These are phyloP conservation scores for Leptosphaerulina australis DNA, from an alignment of 2,329 filamentous ascomycete species.

Conservation along the genomic window DNA sequence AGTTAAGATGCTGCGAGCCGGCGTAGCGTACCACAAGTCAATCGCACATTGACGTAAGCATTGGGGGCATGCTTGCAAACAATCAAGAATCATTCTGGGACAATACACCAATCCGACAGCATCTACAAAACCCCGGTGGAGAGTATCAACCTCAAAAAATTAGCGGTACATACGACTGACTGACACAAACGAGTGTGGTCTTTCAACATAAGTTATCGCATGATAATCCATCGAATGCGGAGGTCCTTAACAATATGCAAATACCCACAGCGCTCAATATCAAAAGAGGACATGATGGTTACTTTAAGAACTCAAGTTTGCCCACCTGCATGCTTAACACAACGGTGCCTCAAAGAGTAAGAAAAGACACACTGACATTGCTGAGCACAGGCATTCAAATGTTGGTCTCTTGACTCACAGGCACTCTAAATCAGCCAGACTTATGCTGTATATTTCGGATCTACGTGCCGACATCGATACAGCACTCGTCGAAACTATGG, in stretches of 20 bases:
- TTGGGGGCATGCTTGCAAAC: not conserved
- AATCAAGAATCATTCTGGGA: not conserved
- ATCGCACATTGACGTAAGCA: not conserved
- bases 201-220: no score
- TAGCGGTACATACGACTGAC: no score
- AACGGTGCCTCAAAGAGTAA: not conserved
- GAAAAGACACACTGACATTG: not conserved
- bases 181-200: no score
- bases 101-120: not conserved
- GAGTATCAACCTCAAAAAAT: no score
- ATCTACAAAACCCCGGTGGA: no score
- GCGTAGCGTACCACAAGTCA: slow-evolving; percentile 6
- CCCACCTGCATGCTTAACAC: no score
- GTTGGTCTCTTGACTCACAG: not conserved
- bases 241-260: no score
- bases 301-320: no score
- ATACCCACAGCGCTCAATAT: no score
- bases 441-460: slow-evolving; percentile 2
- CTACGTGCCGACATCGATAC: slow-evolving; percentile 2
- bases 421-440: not conserved
- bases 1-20: slow-evolving; percentile 3
- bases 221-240: no score
- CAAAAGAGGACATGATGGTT: no score
- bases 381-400: not conserved
- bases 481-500: slow-evolving; percentile 1